phyloP scores from a whole-genome alignment of 1,284 basidiomycete genomes.

The Polyporus tsugae region DNA sequence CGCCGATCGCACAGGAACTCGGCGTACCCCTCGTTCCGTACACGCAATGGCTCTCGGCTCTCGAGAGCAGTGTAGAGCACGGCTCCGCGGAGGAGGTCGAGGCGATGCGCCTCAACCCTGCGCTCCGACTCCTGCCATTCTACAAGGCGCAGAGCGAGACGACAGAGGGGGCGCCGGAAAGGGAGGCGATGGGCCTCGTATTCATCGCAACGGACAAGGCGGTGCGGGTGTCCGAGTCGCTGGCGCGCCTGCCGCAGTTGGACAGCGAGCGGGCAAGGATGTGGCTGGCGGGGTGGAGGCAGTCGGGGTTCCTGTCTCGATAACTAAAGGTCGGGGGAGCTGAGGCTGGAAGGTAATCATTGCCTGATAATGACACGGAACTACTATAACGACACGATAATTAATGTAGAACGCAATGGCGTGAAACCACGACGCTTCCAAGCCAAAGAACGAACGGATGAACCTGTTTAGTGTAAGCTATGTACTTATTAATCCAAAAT shows the following conservation, averaged over 20 bases:
- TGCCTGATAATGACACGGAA: not conserved
- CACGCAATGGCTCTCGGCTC: conserved; percentile 32
- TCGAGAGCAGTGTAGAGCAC: conserved; percentile 24
- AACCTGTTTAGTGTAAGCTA: not conserved
- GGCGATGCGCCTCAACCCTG: conserved; percentile 40
- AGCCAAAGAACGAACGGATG: not conserved
- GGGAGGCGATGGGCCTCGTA: conserved; percentile 29
- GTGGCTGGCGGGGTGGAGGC: conserved; percentile 29
- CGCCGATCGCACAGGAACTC: conserved; percentile 31
- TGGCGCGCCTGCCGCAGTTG: conserved; percentile 21
- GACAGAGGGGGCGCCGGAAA: conserved; percentile 9
- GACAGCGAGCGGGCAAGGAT: conserved; percentile 20
- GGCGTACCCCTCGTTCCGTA: conserved; percentile 36
- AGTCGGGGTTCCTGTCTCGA: conserved; percentile 18
- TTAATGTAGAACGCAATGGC: not conserved
- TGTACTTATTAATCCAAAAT: not conserved
- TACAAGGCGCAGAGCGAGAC: conserved; percentile 29
- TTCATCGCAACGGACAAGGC: conserved; percentile 27
- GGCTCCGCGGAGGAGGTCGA: conserved; percentile 42
- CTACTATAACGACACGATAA: not conserved
- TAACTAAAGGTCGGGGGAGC: not conserved
- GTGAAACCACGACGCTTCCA: not conserved
- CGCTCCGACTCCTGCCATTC: conserved; percentile 42
- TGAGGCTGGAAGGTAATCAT: not conserved
- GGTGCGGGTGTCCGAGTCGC: conserved; percentile 21